Evolutionary conservation across 202 grass and related monocot species (phyloP).

Genomic region (Schoenoplectus tabernaemontani): DNA sequence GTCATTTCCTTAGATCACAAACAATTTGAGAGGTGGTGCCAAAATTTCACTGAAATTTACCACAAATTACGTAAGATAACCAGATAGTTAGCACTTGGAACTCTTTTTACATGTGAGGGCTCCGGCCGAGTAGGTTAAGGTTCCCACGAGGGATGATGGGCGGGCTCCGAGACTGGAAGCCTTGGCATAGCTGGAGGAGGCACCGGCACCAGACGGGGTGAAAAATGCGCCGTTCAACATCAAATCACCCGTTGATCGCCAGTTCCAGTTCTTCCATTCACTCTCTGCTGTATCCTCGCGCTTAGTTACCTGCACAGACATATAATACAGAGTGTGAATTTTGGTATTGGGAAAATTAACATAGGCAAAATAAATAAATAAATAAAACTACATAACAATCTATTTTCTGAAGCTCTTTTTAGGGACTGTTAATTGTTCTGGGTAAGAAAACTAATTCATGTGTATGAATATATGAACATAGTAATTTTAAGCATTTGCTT

Average conservation of each 20-base stretch:
- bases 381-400: background rate
- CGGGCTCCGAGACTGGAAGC: constrained; percentile 39
- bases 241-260: constrained; percentile 49
- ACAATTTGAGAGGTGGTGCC: constrained; percentile 15
- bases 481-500: background rate
- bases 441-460: background rate
- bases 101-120: constrained; percentile 35
- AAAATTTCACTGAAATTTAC: background rate
- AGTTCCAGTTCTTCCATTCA: constrained; percentile 61
- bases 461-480: background rate
- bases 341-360: background rate
- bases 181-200: constrained; percentile 19
- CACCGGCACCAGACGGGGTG: constrained; percentile 31
- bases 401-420: background rate
- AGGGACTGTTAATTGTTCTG: background rate
- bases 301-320: constrained; percentile 40
- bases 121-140: constrained; percentile 29
- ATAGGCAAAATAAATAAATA: background rate
- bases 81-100: constrained; percentile 35
- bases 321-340: background rate
- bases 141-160: constrained; percentile 22
- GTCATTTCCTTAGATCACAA: background rate
- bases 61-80: background rate
- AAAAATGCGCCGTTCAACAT: constrained; percentile 73
- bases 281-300: constrained; percentile 22